Percentiles rank a stretch among this genome's conserved stretches.
These are phyloP conservation scores for Alectoria sarmentosa DNA, from an alignment of 495 filamentous ascomycete species.

Conservation along the genomic window DNA sequence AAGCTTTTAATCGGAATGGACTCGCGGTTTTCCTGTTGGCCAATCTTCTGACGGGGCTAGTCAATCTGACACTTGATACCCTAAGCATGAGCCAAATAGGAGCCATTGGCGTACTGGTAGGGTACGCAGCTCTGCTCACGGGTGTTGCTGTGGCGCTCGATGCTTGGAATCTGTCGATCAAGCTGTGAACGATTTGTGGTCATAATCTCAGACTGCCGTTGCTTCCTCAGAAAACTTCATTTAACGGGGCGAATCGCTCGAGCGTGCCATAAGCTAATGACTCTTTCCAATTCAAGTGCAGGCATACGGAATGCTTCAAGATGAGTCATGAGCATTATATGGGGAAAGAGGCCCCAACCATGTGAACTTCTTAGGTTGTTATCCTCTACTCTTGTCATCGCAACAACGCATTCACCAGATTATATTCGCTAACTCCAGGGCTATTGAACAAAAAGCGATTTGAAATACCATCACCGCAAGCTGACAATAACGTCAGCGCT, in stretches of 20 bases:
- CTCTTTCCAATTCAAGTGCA: neutral
- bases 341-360: neutral
- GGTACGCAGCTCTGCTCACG: constrained; percentile 61
- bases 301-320: neutral
- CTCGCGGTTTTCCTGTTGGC: constrained; percentile 80
- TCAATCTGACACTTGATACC: constrained; percentile 81
- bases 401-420: neutral
- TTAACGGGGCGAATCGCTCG: neutral
- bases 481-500: neutral
- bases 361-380: neutral
- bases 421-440: neutral
- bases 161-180: constrained; percentile 64
- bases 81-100: constrained; percentile 53
- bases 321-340: neutral
- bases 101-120: constrained; percentile 68
- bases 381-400: neutral
- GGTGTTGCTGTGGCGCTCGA: constrained; percentile 65
- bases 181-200: constrained; percentile 44
- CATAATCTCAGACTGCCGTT: neutral
- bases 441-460: neutral
- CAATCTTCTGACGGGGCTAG: constrained; percentile 79
- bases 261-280: neutral
- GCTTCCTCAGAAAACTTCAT: neutral
- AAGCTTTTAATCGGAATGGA: constrained; percentile 83
- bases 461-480: neutral